Conservation (phyloP, 129 eudicot genomes). For the Flaveria linearis region DNA sequence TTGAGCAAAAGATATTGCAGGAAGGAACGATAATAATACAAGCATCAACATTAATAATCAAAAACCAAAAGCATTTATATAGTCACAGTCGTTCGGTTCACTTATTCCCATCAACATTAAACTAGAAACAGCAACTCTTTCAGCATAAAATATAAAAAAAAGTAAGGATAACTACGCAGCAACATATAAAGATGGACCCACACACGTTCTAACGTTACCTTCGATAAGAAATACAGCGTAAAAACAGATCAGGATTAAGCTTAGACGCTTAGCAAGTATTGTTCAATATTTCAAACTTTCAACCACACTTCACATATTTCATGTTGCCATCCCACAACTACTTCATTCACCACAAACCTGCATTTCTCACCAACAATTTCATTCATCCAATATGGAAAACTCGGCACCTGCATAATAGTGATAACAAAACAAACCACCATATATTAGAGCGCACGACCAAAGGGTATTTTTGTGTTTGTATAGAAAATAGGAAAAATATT, state of each 20-base stretch:
- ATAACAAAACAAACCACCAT: background rate
- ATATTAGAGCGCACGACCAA: background rate
- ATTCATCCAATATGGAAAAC: conserved; percentile 58
- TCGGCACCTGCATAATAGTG: conserved; percentile 58
- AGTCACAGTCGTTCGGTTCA: background rate
- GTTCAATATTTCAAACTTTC: conserved; percentile 28
- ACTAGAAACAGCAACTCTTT: background rate
- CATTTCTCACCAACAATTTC: conserved; percentile 43
- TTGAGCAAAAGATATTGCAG: background rate
- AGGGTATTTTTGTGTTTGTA: background rate
- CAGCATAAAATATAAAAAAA: background rate
- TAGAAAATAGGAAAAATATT: background rate
- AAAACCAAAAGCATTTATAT: background rate
- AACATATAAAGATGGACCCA: conserved; percentile 6
- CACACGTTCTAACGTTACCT: conserved; percentile 21
- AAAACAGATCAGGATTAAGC: conserved; percentile 26
- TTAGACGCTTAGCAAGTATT: conserved; percentile 26
- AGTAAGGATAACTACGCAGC: background rate
- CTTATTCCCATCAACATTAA: conserved; percentile 24
- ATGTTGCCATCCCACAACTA: conserved; percentile 18
- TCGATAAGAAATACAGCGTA: conserved; percentile 22
- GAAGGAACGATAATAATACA: background rate
- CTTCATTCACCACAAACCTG: conserved; percentile 35
- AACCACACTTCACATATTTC: conserved; percentile 18
- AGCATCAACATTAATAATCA: background rate